phyloP scores from a whole-genome alignment of 106 monocot species.

The Dendrobium huoshanense region DNA sequence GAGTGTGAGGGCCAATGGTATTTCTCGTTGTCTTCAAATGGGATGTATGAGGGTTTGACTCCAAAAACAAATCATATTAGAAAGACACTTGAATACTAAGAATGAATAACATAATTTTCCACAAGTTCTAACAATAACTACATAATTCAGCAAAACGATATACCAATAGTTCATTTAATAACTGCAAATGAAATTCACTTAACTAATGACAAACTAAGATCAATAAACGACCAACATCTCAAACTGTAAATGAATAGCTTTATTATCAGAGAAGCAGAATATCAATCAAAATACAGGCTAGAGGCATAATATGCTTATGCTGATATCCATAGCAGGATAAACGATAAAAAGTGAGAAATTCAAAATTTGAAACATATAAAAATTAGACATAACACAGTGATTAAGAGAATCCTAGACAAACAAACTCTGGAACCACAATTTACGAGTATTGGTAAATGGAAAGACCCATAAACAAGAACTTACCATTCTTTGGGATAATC shows the following conservation, averaged over 20 bases:
- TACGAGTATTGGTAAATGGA: background rate
- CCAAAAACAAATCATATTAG: too few species aligned
- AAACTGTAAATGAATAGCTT: background rate
- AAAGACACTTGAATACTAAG: too few species aligned
- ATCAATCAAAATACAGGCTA: background rate
- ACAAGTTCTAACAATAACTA: too few species aligned
- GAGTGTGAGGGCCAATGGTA: too few species aligned
- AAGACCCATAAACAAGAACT: conserved; percentile 4
- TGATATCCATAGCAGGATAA: background rate
- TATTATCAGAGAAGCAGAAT: background rate
- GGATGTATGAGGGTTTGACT: too few species aligned
- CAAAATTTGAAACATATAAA: background rate
- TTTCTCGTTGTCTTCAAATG: too few species aligned
- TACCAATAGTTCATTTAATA: too few species aligned
- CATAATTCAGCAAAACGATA: too few species aligned
- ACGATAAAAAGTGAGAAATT: background rate
- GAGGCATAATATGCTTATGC: background rate
- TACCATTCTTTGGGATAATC: conserved; percentile 99
- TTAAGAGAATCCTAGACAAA: background rate
- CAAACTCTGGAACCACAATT: background rate
- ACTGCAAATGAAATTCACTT: too few species aligned
- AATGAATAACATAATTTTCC: too few species aligned
- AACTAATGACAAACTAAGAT: background rate
- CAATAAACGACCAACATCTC: background rate
- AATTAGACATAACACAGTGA: background rate